Evolutionary conservation across 345 rosid genomes (phyloP).

Genomic region (Melaleuca alternifolia): DNA sequence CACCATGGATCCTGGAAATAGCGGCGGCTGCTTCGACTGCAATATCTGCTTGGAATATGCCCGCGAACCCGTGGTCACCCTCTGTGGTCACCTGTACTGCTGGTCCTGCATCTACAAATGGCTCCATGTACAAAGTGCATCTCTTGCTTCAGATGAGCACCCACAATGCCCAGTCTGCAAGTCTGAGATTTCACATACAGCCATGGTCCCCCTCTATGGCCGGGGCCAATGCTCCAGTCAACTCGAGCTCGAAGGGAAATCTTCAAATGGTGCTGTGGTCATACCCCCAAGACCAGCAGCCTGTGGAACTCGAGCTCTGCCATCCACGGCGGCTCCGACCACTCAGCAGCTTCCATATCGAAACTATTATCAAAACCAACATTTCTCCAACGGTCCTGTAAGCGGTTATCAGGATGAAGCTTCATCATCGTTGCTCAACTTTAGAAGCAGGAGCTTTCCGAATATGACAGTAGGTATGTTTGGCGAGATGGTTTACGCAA

Average conservation of each 20-base stretch:
- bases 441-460: conserved; percentile 17
- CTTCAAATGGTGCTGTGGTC: conserved; percentile 10
- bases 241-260: conserved; percentile 17
- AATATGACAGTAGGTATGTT: conserved; percentile 49
- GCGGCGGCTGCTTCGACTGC: conserved; percentile 72
- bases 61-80: conserved; percentile 80
- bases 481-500: conserved; percentile 68
- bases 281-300: conserved; percentile 81
- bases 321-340: conserved; percentile 1
- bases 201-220: conserved; percentile 91
- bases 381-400: conserved; percentile 14
- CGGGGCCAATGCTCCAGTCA: conserved; percentile 36
- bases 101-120: conserved; percentile 98
- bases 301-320: conserved; percentile 19
- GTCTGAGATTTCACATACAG: conserved; percentile 57
- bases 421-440: conserved; percentile 15
- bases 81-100: conserved; percentile 94
- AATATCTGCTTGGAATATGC: conserved; percentile 80
- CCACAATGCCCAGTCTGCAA: conserved; percentile 95
- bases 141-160: conserved; percentile 43
- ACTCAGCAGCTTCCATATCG: conserved; percentile 55
- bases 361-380: conserved; percentile 41
- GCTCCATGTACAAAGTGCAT: conserved; percentile 61
- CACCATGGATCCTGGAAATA: conserved; percentile 16
- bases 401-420: conserved; percentile 11